These are phyloP conservation scores for Pleurotus citrinopileatus DNA, from an alignment of 768 basidiomycete species.

Conservation along the genomic window DNA sequence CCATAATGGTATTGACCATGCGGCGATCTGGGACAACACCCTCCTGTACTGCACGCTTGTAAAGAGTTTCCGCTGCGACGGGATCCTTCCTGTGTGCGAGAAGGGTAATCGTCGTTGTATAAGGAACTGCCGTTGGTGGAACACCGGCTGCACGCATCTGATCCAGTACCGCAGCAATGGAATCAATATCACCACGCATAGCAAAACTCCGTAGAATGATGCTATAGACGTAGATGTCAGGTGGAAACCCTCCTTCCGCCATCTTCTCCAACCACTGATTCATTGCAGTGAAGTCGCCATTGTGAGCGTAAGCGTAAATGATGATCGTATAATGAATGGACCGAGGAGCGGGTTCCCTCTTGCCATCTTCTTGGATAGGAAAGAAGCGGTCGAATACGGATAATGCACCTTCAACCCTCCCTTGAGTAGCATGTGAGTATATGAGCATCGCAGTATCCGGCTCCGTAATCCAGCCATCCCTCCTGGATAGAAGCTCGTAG, in stretches of 20 bases:
- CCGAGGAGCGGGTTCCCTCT: slow-evolving; percentile 34
- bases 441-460: slow-evolving; percentile 45
- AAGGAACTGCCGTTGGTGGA: slow-evolving; percentile 48
- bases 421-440: slow-evolving; percentile 51
- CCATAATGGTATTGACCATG: slow-evolving; percentile 74
- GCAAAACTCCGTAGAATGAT: slow-evolving; percentile 60
- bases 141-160: slow-evolving; percentile 58
- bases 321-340: slow-evolving; percentile 54
- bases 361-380: slow-evolving; percentile 29
- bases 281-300: slow-evolving; percentile 45
- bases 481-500: slow-evolving; percentile 33
- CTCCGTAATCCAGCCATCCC: slow-evolving; percentile 21
- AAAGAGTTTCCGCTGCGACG: slow-evolving; percentile 63
- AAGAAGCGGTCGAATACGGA: slow-evolving; percentile 57
- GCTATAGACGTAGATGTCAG: slow-evolving; percentile 57
- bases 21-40: slow-evolving; percentile 59
- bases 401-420: slow-evolving; percentile 36
- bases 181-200: slow-evolving; percentile 48
- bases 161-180: slow-evolving; percentile 46
- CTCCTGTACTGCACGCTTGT: slow-evolving; percentile 58
- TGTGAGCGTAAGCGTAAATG: slow-evolving; percentile 50
- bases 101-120: slow-evolving; percentile 65
- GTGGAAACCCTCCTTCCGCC: slow-evolving; percentile 42
- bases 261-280: slow-evolving; percentile 54
- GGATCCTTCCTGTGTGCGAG: slow-evolving; percentile 63